Base-by-base conservation (phyloP, 2,329 filamentous ascomycete species). In the Pyrenophora tritici-repentis region DNA sequence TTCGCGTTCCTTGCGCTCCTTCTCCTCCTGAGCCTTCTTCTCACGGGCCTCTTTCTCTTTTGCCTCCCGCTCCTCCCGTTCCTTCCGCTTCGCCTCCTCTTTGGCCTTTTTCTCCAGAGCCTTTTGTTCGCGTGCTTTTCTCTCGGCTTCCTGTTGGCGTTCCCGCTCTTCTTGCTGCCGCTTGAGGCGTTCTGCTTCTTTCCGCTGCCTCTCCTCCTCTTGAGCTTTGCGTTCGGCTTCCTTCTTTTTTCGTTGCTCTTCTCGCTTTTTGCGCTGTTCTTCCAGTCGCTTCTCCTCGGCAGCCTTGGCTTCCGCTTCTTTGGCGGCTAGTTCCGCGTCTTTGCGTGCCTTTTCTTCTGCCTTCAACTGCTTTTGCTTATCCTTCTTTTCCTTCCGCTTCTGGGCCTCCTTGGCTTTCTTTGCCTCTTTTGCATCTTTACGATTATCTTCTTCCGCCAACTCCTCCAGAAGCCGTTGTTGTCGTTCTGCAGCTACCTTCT, bases 351-450 rank as follows among this genome's bases (percentile, higher is more conserved):
- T 92, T 70, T 97, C 92, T 70, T 97, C 93, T n/a, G 93, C 90
- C 59, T 89, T 86, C 2, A 86, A 87, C 70, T 91, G 87, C 75
- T 93, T 95, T 77, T 96, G 93, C 67, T 91, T 86, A 17, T 87
- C 87, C 58, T 92, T 91, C 78, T 93, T 96, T 67, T 96, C 92
- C 75, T 96, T 97, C 71, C 90, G 90, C 80, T 94, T 96, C 73
- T 96, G 90, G 13, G 94, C 92, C 68, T 96, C 93, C 68, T 91
- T 91, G 40, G 91, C 89, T 74, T 93, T 96, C 78, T 97, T 97
- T 16, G 90, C 91, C 71, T 94, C 92, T 56, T 89, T 88, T 72
- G 93, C 84, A 43, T 86, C 84, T 55, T 89, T 86, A 42, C 87
- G 84, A 47, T 86, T 85, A 57, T 85, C 84, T 72, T 99, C 94